Evolutionary conservation across 139 green algal species (phyloP).

Genomic region (Pedinophyceae sp.): DNA sequence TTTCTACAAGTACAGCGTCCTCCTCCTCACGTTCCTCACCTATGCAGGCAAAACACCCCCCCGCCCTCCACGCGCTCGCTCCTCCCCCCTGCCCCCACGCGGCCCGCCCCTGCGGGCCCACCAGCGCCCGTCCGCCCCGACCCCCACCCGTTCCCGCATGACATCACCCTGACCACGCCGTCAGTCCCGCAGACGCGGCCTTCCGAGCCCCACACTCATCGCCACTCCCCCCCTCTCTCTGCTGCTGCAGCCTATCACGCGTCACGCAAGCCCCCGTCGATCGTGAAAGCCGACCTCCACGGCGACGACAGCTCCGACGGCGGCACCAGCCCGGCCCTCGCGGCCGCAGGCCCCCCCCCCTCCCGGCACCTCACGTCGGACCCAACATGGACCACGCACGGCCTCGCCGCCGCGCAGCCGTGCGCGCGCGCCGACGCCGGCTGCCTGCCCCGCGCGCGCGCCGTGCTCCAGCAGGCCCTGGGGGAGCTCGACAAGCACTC

Average conservation of each 20-base stretch:
- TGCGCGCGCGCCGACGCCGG: background rate
- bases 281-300: slow-evolving; percentile 62
- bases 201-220: too few relatives aligned
- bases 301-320: background rate
- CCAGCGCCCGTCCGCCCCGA: too few relatives aligned
- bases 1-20: background rate
- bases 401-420: background rate
- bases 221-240: too few relatives aligned
- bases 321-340: background rate
- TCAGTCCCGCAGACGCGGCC: too few relatives aligned
- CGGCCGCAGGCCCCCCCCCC: slow-evolving; percentile 7
- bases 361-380: background rate
- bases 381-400: background rate
- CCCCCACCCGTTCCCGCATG: too few relatives aligned
- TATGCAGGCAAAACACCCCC: too few relatives aligned
- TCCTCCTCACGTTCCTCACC: background rate
- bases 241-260: slow-evolving; percentile 83
- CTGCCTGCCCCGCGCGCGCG: too few relatives aligned
- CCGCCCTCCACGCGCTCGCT: too few relatives aligned
- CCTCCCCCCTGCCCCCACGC: too few relatives aligned
- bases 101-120: too few relatives aligned
- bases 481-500: background rate
- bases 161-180: too few relatives aligned
- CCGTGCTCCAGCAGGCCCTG: background rate
- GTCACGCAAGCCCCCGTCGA: slow-evolving; percentile 69